A percentile compares a stretch with the other conserved stretches of the same genome.
These are phyloP conservation scores for Eutypa lata DNA, from an alignment of 2,329 filamentous ascomycete genomes.

Conservation along the genomic window DNA sequence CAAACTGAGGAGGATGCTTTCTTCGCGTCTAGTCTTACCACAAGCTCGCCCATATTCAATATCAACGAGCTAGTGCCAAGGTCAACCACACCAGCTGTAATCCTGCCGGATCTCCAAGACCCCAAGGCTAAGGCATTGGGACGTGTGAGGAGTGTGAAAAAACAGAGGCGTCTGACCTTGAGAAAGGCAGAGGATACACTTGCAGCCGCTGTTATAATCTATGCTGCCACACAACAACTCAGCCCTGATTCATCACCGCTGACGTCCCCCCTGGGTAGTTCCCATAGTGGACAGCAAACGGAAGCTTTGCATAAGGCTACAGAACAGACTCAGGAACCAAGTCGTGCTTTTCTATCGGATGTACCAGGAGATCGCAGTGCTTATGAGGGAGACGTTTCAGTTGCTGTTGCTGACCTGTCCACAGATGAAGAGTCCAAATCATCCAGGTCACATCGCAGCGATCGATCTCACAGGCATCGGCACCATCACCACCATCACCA, in stretches of 20 bases:
- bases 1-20: slow-evolving; percentile 24
- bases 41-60: slow-evolving; percentile 17
- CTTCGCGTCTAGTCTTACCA: slow-evolving; percentile 4
- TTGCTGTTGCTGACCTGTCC: slow-evolving; percentile 54
- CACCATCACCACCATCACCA: slow-evolving; percentile 31
- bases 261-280: slow-evolving; percentile 19
- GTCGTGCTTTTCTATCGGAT: slow-evolving; percentile 9
- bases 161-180: slow-evolving; percentile 42
- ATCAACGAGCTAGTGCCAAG: slow-evolving; percentile 29
- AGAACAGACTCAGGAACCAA: slow-evolving; percentile 12
- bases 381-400: slow-evolving; percentile 36
- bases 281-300: slow-evolving; percentile 21
- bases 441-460: slow-evolving; percentile 33
- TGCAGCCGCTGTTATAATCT: slow-evolving; percentile 52
- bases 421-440: slow-evolving; percentile 48
- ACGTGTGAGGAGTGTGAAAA: slow-evolving; percentile 40
- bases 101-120: slow-evolving; percentile 41
- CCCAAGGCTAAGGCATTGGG: slow-evolving; percentile 36
- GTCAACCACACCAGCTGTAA: slow-evolving; percentile 44
- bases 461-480: slow-evolving; percentile 18
- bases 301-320: slow-evolving; percentile 11
- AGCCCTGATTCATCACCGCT: slow-evolving; percentile 35
- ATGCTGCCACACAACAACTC: slow-evolving; percentile 47
- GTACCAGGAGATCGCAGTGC: slow-evolving; percentile 26
- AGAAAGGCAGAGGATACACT: slow-evolving; percentile 49